phyloP scores from a whole-genome alignment of 108 stramenopile species.

The Cyclotella cryptica region DNA sequence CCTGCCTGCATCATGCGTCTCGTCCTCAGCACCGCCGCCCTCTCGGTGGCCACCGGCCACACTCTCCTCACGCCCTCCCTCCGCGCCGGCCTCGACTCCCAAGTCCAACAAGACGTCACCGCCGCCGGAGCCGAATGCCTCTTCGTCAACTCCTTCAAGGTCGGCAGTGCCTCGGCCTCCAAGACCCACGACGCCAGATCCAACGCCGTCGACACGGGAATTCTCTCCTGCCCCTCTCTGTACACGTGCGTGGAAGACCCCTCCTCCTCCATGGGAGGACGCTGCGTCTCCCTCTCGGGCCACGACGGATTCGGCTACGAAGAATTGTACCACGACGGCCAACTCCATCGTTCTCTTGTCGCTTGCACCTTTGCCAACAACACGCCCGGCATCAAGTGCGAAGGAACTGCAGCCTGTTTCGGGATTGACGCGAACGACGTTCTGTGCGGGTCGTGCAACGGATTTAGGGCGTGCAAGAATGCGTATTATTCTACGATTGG shows the following conservation, averaged over 20 bases:
- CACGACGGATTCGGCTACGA: background rate
- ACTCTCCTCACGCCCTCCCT: too few species aligned
- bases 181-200: too few species aligned
- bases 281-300: background rate
- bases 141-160: too few species aligned
- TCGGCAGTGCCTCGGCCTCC: too few species aligned
- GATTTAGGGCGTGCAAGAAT: background rate
- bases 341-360: background rate
- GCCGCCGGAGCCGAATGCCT: too few species aligned
- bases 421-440: background rate
- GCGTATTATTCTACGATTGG: background rate
- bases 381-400: background rate
- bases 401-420: background rate
- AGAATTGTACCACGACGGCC: background rate
- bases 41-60: too few species aligned
- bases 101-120: too few species aligned
- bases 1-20: too few species aligned
- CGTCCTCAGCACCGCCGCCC: too few species aligned
- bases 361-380: background rate
- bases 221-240: background rate
- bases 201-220: background rate
- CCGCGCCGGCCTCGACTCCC: too few species aligned
- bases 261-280: constrained; percentile 2
- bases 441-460: constrained; percentile 7
- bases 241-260: constrained; percentile 10